Base-by-base conservation (phyloP, 129 eudicot species). In the Artemisia tridentata region DNA sequence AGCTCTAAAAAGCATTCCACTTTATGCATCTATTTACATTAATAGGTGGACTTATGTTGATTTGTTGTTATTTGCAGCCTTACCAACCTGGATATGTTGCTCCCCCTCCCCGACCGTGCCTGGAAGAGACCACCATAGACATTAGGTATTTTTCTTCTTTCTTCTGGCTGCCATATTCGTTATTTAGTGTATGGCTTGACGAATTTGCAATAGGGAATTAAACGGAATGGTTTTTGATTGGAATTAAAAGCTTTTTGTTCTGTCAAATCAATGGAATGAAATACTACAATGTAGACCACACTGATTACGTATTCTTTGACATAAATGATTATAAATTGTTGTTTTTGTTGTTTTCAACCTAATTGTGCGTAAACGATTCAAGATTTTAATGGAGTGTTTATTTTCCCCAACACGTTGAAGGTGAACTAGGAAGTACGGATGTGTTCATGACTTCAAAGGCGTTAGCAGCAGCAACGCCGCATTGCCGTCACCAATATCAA, bases 11-110 rank as follows among this genome's bases (percentile, higher is more conserved):
- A 69, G 70, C 16, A 6, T 65, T 19, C 18, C 0, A 12, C 55
- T 45, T 11, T 1, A 52, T 62, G 66, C 66, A 62, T 34, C 25
- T 6, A 7, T 34, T 34, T 29, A 11, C 21, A 23, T 54, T 15
- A 23, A 16, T 55, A 38, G 25, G 56, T 25, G 63, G 20, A 31
- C 17, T 51, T 52, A 4, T 50, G 70, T 74, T 65, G 19, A n/a
- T 48, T 61, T 73, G 4, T 52, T 18, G 12, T n/a, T 34, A 7
- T 2, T 12, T 79, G 81, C 88, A 91, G 97, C 85, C 79, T 78
- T 93, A 93, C 84, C 93, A 90, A 69, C 85, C 96, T 83, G 97
- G 93, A 65, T 93, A 90, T 77, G 83, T 84, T 46, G 97, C 97
- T n/a, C 89, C 95, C 23, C 85, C 89, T 60, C 88, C 90, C 45